These are phyloP conservation scores for Fusarium buharicum DNA, from an alignment of 2,329 filamentous ascomycete species.

Conservation along the genomic window DNA sequence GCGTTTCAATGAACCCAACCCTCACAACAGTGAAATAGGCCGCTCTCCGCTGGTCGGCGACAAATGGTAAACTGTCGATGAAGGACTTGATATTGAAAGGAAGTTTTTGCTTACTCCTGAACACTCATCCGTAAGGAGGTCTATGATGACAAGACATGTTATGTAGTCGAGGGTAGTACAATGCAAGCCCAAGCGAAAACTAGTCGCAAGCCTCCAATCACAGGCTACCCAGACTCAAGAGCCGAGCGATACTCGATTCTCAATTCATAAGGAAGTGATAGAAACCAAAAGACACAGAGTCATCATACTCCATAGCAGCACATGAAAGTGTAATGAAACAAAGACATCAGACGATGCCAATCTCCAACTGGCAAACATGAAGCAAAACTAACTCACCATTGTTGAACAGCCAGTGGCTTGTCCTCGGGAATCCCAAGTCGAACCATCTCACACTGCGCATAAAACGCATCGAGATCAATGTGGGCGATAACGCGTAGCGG, in stretches of 20 bases:
- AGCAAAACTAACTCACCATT: conserved; percentile 69
- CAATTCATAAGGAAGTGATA: background rate
- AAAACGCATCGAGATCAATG: conserved; percentile 97
- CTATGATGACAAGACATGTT: background rate
- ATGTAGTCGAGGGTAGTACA: conserved; percentile 16
- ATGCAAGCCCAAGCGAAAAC: conserved; percentile 17
- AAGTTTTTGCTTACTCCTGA: background rate
- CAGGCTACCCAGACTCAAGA: background rate
- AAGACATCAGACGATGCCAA: background rate
- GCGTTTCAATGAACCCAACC: background rate
- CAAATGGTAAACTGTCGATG: background rate
- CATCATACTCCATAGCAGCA: background rate
- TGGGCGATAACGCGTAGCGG: conserved; percentile 90
- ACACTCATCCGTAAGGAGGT: background rate
- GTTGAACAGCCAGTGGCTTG: conserved; percentile 88
- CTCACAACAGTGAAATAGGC: background rate
- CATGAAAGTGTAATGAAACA: background rate
- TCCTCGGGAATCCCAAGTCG: conserved; percentile 79
- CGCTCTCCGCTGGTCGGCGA: background rate
- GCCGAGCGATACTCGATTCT: too few species aligned
- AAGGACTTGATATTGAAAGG: too few species aligned
- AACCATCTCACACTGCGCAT: conserved; percentile 95
- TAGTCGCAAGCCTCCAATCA: conserved; percentile 9
- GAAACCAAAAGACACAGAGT: conserved; percentile 1
- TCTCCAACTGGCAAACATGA: background rate